Evolutionary conservation across 2,329 filamentous ascomycete genomes (phyloP).

Genomic region (Diaporthe destruens): DNA sequence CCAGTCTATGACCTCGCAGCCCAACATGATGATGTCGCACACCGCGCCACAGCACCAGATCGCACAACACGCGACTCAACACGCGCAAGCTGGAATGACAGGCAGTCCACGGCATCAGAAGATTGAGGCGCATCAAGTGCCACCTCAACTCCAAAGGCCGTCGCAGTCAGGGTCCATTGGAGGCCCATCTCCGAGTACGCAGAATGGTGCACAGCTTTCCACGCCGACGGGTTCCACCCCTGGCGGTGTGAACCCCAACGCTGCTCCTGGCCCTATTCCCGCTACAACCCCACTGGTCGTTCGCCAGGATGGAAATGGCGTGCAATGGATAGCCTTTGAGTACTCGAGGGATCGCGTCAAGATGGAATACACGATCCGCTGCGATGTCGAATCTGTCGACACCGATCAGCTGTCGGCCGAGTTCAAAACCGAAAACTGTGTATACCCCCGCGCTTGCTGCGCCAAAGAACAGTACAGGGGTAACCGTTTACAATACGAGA

Average conservation of each 20-base stretch:
- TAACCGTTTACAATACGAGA: constrained; percentile 96
- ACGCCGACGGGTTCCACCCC: constrained; percentile 60
- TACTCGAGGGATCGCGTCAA: constrained; percentile 97
- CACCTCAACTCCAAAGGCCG: constrained; percentile 71
- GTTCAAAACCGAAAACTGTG: constrained; percentile 98
- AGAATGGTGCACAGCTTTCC: constrained; percentile 46
- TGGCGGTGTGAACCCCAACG: constrained; percentile 84
- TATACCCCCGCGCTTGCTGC: constrained; percentile 95
- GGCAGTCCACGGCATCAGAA: constrained; percentile 72
- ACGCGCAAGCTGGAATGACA: constrained; percentile 67
- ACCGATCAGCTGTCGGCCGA: constrained; percentile 86
- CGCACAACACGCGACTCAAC: constrained; percentile 69
- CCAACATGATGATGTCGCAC: constrained; percentile 76
- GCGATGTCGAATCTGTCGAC: constrained; percentile 96
- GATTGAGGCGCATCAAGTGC: constrained; percentile 70
- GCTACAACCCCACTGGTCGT: constrained; percentile 96
- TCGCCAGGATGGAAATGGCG: constrained; percentile 93
- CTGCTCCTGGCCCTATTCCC: constrained; percentile 94
- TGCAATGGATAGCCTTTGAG: constrained; percentile 99
- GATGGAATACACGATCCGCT: constrained; percentile 99
- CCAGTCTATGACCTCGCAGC: constrained; percentile 73
- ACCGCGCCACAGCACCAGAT: constrained; percentile 68
- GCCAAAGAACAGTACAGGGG: constrained; percentile 96
- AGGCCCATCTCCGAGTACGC: constrained; percentile 41
- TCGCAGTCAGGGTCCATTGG: constrained; percentile 63